Conservation (phyloP, 192 early-diverging fungal species). For the Backusella liffmaniae region DNA sequence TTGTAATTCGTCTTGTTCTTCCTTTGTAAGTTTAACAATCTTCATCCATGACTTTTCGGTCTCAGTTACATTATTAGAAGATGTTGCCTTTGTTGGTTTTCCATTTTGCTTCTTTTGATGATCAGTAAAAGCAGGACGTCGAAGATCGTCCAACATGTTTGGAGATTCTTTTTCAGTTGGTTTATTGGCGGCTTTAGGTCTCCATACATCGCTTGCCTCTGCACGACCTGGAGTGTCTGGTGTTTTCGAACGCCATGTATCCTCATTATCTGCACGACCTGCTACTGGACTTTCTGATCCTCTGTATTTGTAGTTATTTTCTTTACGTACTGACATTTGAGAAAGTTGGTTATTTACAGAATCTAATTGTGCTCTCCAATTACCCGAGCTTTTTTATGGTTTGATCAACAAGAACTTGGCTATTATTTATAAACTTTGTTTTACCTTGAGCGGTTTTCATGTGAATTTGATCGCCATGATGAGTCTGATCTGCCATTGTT, state of each 20-base stretch:
- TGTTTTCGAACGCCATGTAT: neutral
- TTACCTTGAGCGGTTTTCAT: neutral
- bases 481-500: neutral
- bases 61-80: neutral
- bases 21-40: conserved; percentile 59
- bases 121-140: neutral
- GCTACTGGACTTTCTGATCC: neutral
- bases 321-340: neutral
- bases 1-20: conserved; percentile 53
- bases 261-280: neutral
- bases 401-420: neutral
- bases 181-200: neutral
- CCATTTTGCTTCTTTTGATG: neutral
- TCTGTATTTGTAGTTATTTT: neutral
- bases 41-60: conserved; percentile 61
- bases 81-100: neutral
- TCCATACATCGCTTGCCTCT: neutral
- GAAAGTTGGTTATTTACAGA: conserved; percentile 6
- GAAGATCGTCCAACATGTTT: neutral
- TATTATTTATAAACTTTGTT: neutral
- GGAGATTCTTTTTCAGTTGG: neutral
- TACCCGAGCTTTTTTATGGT: neutral
- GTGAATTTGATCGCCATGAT: neutral
- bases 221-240: neutral
- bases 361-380: neutral